Conservation (phyloP, 139 green algal genomes). For the Tetradesmus obliquus region DNA sequence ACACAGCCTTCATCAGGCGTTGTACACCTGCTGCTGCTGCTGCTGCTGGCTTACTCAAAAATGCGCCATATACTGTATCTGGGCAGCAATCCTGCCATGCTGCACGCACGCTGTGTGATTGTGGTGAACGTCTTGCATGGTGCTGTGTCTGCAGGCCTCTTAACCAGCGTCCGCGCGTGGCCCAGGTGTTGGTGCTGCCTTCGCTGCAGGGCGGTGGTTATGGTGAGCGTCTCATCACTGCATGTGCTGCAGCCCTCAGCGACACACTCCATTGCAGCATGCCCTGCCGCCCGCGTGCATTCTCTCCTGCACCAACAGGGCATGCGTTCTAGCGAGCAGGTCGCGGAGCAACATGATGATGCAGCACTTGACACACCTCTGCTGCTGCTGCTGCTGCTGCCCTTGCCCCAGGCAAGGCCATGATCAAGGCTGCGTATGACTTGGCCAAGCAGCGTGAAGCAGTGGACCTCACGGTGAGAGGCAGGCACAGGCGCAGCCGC, state of each 20-base stretch:
- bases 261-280: too few relatives aligned
- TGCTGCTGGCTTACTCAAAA: neutral
- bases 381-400: conserved; percentile 85
- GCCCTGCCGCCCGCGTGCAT: too few relatives aligned
- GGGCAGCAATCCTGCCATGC: neutral
- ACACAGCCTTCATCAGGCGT: too few relatives aligned
- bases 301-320: too few relatives aligned
- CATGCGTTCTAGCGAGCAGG: too few relatives aligned
- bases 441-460: conserved; percentile 59
- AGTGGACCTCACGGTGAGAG: conserved; percentile 81
- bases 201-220: conserved; percentile 13
- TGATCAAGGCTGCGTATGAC: conserved; percentile 75
- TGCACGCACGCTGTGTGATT: neutral
- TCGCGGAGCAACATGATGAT: too few relatives aligned
- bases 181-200: conserved; percentile 51
- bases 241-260: too few relatives aligned
- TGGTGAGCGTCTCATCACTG: neutral
- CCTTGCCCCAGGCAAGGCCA: conserved; percentile 70
- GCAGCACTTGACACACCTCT: conserved; percentile 48
- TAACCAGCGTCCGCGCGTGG: conserved; percentile 74
- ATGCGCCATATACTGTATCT: neutral
- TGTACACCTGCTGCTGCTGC: too few relatives aligned
- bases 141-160: conserved; percentile 4
- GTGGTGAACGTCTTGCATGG: neutral
- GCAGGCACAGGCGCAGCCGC: neutral